Conservation (phyloP, 208 protist genomes). For the Leishmania tarentolae region DNA sequence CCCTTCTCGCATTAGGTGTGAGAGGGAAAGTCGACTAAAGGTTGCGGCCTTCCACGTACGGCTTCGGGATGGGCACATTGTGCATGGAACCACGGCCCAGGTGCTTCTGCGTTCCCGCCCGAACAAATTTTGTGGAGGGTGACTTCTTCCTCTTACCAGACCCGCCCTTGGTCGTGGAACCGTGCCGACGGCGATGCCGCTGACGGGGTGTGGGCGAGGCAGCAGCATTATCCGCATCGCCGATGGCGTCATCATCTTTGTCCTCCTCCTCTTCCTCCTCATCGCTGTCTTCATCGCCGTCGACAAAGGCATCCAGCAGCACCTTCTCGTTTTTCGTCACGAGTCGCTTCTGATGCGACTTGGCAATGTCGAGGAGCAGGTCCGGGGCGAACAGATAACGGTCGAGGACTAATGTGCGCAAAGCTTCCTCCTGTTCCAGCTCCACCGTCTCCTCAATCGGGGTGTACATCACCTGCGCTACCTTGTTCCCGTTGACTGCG, state of each 20-base stretch:
- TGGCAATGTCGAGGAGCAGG: conserved; percentile 79
- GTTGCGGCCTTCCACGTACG: conserved; percentile 74
- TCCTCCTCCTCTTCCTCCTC: conserved; percentile 23
- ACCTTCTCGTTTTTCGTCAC: conserved; percentile 71
- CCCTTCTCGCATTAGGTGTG: neutral
- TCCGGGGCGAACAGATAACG: conserved; percentile 85
- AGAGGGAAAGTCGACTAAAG: conserved; percentile 34
- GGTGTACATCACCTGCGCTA: conserved; percentile 20
- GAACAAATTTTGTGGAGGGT: conserved; percentile 1
- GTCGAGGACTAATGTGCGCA: conserved; percentile 73
- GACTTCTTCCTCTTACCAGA: conserved; percentile 13
- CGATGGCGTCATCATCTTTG: neutral
- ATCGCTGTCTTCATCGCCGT: conserved; percentile 44
- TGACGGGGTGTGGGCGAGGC: neutral
- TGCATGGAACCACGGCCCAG: conserved; percentile 79
- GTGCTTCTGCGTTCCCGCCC: conserved; percentile 52
- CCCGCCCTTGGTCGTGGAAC: neutral
- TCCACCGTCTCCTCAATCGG: conserved; percentile 55
- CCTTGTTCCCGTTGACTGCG: neutral
- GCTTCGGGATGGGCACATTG: conserved; percentile 78
- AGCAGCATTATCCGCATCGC: conserved; percentile 2
- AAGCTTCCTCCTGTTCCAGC: conserved; percentile 61
- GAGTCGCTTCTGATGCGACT: conserved; percentile 70
- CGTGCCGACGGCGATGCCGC: neutral
- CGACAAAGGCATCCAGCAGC: conserved; percentile 71